phyloP scores from a whole-genome alignment of 768 basidiomycete genomes.

The Phlebiopsis gigantea region DNA sequence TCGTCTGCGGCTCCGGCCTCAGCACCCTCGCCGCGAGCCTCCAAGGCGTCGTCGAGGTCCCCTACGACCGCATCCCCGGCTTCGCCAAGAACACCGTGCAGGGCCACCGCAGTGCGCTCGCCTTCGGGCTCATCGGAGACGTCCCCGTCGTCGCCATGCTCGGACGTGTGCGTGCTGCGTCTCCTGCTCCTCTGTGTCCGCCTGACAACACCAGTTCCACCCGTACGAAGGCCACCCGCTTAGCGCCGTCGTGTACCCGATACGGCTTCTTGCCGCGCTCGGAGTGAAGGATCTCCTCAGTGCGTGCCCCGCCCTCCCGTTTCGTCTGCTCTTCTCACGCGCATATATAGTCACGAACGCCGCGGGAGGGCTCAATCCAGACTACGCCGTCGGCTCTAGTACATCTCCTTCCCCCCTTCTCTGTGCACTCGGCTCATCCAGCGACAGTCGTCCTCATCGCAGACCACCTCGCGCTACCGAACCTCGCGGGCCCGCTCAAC shows the following conservation, averaged over 20 bases:
- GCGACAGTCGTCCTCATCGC: slow-evolving; percentile 71
- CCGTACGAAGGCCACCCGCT: slow-evolving; percentile 80
- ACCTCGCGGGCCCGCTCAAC: slow-evolving; percentile 66
- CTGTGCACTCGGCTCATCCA: background rate
- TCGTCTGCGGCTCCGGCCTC: slow-evolving; percentile 85
- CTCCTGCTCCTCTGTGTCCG: background rate
- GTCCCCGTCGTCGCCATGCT: slow-evolving; percentile 88
- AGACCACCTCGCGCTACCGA: slow-evolving; percentile 81
- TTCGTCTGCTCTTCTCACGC: background rate
- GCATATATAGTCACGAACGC: slow-evolving; percentile 76
- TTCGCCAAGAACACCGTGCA: slow-evolving; percentile 74
- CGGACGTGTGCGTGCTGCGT: slow-evolving; percentile 53
- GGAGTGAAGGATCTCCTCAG: slow-evolving; percentile 75
- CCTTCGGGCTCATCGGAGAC: slow-evolving; percentile 74
- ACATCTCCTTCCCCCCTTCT: slow-evolving; percentile 21
- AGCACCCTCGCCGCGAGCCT: slow-evolving; percentile 65
- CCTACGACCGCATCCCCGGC: slow-evolving; percentile 65
- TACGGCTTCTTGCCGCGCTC: slow-evolving; percentile 71
- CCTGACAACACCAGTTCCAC: slow-evolving; percentile 57
- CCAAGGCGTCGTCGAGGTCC: slow-evolving; percentile 50
- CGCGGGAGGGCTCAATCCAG: slow-evolving; percentile 72
- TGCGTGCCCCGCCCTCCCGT: slow-evolving; percentile 32
- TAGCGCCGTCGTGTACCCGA: slow-evolving; percentile 67
- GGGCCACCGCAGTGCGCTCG: slow-evolving; percentile 78
- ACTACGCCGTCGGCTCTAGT: slow-evolving; percentile 79